phyloP scores from a whole-genome alignment of 2,329 filamentous ascomycete species.

The Fusarium sp. region DNA sequence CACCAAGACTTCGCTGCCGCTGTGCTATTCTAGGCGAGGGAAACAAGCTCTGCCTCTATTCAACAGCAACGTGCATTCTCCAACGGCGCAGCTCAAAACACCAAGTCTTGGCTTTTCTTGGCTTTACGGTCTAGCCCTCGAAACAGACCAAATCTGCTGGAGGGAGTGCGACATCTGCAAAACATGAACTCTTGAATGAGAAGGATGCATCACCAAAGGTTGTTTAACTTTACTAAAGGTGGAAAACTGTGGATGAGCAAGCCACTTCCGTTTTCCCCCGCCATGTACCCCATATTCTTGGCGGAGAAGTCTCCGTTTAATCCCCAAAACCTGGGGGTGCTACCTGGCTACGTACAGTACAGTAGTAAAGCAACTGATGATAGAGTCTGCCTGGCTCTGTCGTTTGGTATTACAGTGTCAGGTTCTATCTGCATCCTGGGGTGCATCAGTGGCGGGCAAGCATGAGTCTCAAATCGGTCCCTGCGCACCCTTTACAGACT shows the following conservation, averaged over 20 bases:
- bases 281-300: slow-evolving; percentile 40
- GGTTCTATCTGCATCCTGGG: slow-evolving; percentile 5
- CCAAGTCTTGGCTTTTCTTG: slow-evolving; percentile 14
- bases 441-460: slow-evolving; percentile 4
- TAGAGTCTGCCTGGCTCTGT: slow-evolving; percentile 10
- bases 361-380: slow-evolving; percentile 1
- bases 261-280: slow-evolving; percentile 36
- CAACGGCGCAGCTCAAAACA: slow-evolving; percentile 25
- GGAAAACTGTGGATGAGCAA: slow-evolving; percentile 20
- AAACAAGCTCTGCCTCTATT: slow-evolving; percentile 34
- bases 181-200: slow-evolving; percentile 3
- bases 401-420: slow-evolving; percentile 16
- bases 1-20: background rate
- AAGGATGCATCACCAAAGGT: background rate
- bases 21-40: slow-evolving; percentile 14
- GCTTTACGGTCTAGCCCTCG: background rate
- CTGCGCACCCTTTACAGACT: slow-evolving; percentile 14
- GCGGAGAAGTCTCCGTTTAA: slow-evolving; percentile 21
- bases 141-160: background rate
- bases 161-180: background rate
- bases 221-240: slow-evolving; percentile 4
- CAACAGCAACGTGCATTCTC: slow-evolving; percentile 27
- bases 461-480: slow-evolving; percentile 18
- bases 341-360: too few relatives aligned
- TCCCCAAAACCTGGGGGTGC: slow-evolving; percentile 16